Percentiles rank a stretch among this genome's conserved stretches.
Evolutionary conservation across 345 rosid genomes (phyloP).

Genomic region (Eucalyptus tenuipes): DNA sequence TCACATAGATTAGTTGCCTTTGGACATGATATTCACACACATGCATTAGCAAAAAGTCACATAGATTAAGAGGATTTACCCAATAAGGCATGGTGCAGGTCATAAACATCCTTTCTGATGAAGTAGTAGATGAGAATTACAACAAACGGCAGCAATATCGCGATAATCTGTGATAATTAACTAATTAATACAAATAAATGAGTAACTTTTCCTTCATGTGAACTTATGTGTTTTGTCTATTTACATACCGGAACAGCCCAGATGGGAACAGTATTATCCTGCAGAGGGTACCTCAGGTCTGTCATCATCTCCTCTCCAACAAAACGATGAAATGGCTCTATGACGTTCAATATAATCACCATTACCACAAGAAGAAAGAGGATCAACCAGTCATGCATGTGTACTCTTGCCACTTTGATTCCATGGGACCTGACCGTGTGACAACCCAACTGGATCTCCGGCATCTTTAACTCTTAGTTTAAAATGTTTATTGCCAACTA

Average conservation of each 20-base stretch:
- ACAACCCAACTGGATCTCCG: conserved; percentile 65
- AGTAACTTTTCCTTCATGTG: background rate
- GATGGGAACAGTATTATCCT: conserved; percentile 63
- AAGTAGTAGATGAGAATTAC: conserved; percentile 56
- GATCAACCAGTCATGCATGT: conserved; percentile 91
- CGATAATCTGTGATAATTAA: conserved; percentile 42
- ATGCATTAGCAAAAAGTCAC: background rate
- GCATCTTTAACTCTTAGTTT: conserved; percentile 27
- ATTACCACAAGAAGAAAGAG: conserved; percentile 57
- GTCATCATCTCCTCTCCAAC: conserved; percentile 75
- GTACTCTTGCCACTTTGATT: conserved; percentile 49
- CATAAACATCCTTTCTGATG: conserved; percentile 69
- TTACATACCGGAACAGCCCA: conserved; percentile 87
- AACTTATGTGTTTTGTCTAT: background rate
- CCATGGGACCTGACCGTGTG: conserved; percentile 82
- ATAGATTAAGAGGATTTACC: conserved; percentile 30
- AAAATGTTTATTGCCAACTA: background rate
- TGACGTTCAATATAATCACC: conserved; percentile 44
- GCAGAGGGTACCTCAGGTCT: conserved; percentile 69
- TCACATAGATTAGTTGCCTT: background rate
- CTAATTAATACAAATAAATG: background rate
- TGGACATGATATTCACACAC: background rate
- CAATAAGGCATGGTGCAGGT: conserved; percentile 77
- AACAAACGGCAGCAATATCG: conserved; percentile 50
- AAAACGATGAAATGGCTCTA: conserved; percentile 90